Conservation (phyloP, 352 stramenopile genomes). For the Globisporangium barbulae region DNA sequence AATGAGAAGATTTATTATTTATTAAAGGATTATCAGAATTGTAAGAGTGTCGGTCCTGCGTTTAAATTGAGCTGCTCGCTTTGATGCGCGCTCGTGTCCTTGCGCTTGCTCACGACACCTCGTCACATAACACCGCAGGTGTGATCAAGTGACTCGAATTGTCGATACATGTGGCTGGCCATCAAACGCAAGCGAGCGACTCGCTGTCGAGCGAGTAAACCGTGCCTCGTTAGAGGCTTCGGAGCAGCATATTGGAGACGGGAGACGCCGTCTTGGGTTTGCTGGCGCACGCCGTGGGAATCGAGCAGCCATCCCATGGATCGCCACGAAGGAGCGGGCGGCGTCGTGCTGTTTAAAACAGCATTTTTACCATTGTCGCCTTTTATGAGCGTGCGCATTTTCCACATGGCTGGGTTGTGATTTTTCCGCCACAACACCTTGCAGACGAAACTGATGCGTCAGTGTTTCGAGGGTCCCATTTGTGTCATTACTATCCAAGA, state of each 20-base stretch:
- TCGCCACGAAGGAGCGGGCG: neutral
- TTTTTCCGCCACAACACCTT: neutral
- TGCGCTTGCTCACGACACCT: neutral
- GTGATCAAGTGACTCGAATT: too few species aligned
- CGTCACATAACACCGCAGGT: too few species aligned
- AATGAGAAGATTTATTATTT: neutral
- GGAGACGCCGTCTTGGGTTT: too few species aligned
- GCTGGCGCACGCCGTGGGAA: too few species aligned
- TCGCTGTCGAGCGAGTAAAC: too few species aligned
- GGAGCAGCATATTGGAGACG: too few species aligned
- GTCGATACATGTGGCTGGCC: too few species aligned
- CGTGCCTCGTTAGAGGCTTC: too few species aligned
- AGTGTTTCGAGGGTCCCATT: neutral
- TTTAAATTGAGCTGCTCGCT: neutral
- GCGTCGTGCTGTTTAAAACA: neutral
- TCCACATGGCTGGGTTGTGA: conserved; percentile 5
- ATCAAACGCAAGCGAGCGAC: too few species aligned
- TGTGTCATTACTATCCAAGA: neutral
- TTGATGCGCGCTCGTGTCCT: neutral
- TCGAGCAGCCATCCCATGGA: too few species aligned
- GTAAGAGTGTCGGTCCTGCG: neutral
- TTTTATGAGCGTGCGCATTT: neutral
- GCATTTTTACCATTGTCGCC: neutral
- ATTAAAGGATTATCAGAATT: neutral
- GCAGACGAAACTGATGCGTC: neutral